Conservation (phyloP, 2,329 filamentous ascomycete species). For the Arthroderma uncinatum region DNA sequence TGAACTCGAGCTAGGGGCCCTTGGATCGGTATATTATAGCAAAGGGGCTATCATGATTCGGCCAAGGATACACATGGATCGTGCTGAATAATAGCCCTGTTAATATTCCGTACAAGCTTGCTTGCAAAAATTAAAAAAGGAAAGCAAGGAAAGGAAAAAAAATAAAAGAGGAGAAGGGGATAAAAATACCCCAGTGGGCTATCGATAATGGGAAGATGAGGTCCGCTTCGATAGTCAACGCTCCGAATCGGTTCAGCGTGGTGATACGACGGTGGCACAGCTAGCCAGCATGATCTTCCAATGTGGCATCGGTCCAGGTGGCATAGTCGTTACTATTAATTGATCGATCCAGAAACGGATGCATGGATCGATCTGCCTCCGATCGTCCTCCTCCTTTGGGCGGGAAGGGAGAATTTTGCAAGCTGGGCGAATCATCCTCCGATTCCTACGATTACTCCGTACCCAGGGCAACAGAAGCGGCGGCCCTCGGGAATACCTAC, state of each 20-base stretch:
- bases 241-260: neutral
- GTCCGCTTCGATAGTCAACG: no score
- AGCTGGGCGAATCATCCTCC: neutral
- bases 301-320: neutral
- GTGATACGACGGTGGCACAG: neutral
- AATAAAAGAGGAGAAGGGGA: no score
- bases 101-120: neutral
- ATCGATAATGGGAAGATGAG: neutral
- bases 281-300: neutral
- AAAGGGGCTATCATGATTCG: no score
- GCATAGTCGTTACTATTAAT: neutral
- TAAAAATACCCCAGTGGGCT: neutral
- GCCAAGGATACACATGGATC: neutral
- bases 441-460: neutral
- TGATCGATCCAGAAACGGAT: neutral
- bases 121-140: neutral
- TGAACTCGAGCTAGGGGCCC: neutral
- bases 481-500: neutral
- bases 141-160: neutral
- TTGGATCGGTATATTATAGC: no score
- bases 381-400: no score
- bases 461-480: neutral
- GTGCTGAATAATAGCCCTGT: neutral
- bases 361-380: neutral
- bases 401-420: no score